phyloP scores from a whole-genome alignment of 2,329 filamentous ascomycete species.

The Penicillium oxalicum region DNA sequence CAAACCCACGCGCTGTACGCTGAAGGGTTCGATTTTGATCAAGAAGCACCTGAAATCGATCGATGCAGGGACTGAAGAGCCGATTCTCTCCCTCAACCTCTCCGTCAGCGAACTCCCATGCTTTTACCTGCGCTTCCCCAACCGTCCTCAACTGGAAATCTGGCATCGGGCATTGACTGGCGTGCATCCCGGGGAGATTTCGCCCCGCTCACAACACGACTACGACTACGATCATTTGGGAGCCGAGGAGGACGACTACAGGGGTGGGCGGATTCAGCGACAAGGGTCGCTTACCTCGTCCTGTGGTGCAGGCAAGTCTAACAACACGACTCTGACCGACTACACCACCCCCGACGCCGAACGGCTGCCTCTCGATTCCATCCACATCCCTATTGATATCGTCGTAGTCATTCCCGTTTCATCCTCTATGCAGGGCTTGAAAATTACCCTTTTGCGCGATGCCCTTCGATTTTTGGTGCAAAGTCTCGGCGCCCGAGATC shows the following conservation, averaged over 20 bases:
- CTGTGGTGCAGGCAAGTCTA: conserved; percentile 75
- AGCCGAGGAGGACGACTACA: conserved; percentile 81
- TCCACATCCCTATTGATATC: conserved; percentile 90
- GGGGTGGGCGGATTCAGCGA: conserved; percentile 55
- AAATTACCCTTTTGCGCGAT: conserved; percentile 90
- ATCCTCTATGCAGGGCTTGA: conserved; percentile 98
- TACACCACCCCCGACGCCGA: conserved; percentile 66
- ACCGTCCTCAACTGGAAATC: conserved; percentile 69
- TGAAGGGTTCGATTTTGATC: conserved; percentile 96
- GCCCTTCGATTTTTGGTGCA: conserved; percentile 86
- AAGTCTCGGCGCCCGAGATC: conserved; percentile 83
- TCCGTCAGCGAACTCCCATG: conserved; percentile 88
- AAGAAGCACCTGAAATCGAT: conserved; percentile 96
- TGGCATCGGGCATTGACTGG: conserved; percentile 87
- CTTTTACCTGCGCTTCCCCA: conserved; percentile 87
- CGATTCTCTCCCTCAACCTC: conserved; percentile 79
- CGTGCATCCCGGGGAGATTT: conserved; percentile 63
- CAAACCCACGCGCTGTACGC: conserved; percentile 70
- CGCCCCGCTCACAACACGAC: conserved; percentile 66
- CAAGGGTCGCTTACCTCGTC: conserved; percentile 77
- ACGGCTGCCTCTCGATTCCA: conserved; percentile 54
- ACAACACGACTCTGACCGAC: conserved; percentile 82
- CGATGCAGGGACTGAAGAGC: conserved; percentile 65
- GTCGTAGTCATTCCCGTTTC: conserved; percentile 96
- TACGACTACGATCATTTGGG: conserved; percentile 76